Base-by-base conservation (phyloP, 768 basidiomycete genomes). In the Leucosporidium yakuticum region DNA sequence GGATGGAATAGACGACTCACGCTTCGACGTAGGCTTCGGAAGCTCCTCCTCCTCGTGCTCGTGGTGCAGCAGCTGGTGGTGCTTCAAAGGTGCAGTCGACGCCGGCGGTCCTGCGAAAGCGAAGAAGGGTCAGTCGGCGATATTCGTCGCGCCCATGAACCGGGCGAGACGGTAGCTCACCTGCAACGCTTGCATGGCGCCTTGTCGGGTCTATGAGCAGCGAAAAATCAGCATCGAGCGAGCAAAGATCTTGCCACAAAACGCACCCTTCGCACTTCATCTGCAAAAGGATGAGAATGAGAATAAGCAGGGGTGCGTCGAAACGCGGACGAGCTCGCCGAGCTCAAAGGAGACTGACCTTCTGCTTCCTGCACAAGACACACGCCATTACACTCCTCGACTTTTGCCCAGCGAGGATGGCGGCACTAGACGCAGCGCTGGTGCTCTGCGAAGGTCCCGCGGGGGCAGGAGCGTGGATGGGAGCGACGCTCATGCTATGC, bases 1-100 rank as follows among this genome's bases (percentile, higher is more conserved):
- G 27, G 8, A 27, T 0, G 11, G 12, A 32, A n/a, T n/a, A n/a
- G n/a, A n/a, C n/a, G 50, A 50, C 55, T 56, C 39, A 65, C 70
- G 60, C 21, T 21, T 71, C 70, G 12, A 71, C 63, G 63, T 64
- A 67, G 1, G 54, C 63, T n/a, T 65, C 61, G 11, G 55, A 62
- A 54, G 63, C 15, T 44, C 63, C 66, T 0, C 11, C 7, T 20
- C 27, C 48, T 8, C 70, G 36, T 20, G 64, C 55, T 44, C 63
- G 50, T 5, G 70, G 70, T 2, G 60, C 32, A 1, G 60, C 48
- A 2, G 61, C 44, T 2, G 70, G 60, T 14, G 70, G 70, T 11
- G 70, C 61, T 61, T 71, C 70, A 32, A 71, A 71, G 4, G 65
- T 64, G 60, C 70, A 71, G 2, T 67, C 66, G 39, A 71, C 70